phyloP scores from a whole-genome alignment of 805 yeast species.

The Wickerhamomyces bovis region DNA sequence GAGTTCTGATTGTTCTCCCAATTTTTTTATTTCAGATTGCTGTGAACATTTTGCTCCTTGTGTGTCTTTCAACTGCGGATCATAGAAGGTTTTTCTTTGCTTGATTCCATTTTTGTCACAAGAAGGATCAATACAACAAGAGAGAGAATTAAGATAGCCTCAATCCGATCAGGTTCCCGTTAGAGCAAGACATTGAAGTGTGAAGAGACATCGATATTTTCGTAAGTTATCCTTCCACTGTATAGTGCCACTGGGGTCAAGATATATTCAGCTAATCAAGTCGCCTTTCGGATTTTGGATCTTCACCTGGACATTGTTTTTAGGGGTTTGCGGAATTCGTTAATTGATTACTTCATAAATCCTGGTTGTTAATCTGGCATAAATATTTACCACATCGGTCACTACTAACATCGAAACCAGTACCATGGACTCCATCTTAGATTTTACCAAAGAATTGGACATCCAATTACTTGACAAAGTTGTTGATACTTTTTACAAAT shows the following conservation, averaged over 20 bases:
- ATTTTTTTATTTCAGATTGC: background rate
- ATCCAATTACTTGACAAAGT: slow-evolving; percentile 73
- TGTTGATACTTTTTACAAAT: slow-evolving; percentile 78
- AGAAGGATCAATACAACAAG: background rate
- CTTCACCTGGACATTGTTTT: background rate
- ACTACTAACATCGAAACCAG: slow-evolving; percentile 3
- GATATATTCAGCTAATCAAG: background rate
- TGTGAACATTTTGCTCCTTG: background rate
- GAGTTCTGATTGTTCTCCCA: background rate
- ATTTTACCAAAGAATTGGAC: slow-evolving; percentile 81
- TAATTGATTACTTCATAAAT: too few relatives aligned
- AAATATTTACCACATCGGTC: background rate
- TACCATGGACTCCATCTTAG: slow-evolving; percentile 79
- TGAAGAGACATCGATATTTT: background rate
- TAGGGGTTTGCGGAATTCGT: background rate
- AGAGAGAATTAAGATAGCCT: background rate
- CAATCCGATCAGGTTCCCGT: background rate
- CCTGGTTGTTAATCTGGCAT: too few relatives aligned
- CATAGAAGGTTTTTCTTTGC: background rate
- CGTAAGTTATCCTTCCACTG: background rate
- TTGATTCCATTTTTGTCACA: background rate
- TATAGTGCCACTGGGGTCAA: background rate
- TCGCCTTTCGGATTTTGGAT: background rate
- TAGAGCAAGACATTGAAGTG: background rate
- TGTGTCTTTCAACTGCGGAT: background rate